Conservation (phyloP, 257 asterid species). For the Striga asiatica region DNA sequence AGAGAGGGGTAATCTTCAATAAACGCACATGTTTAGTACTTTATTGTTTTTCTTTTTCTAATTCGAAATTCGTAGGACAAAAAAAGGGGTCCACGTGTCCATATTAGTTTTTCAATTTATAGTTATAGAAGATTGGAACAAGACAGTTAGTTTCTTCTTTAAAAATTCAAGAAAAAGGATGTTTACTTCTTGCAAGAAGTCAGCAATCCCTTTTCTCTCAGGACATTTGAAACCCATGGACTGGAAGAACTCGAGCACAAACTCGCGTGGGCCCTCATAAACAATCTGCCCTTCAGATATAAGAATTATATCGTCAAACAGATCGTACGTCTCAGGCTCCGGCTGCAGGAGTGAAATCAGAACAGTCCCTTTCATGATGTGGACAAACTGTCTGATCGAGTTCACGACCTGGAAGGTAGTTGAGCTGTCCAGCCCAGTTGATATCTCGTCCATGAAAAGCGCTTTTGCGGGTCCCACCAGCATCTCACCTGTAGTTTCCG, state of each 20-base stretch:
- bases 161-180: no score
- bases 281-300: constrained; percentile 32
- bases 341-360: constrained; percentile 48
- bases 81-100: no score
- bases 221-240: constrained; percentile 49
- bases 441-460: constrained; percentile 54
- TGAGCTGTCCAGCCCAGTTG: constrained; percentile 48
- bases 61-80: no score
- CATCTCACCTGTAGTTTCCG: constrained; percentile 32
- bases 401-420: constrained; percentile 42
- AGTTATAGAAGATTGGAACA: no score
- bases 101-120: no score
- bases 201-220: constrained; percentile 50
- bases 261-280: constrained; percentile 40
- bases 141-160: no score
- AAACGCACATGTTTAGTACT: not conserved
- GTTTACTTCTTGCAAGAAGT: constrained; percentile 52
- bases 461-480: constrained; percentile 45
- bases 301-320: constrained; percentile 41
- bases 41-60: not conserved
- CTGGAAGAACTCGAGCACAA: constrained; percentile 34
- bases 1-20: no score
- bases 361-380: constrained; percentile 35
- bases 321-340: constrained; percentile 37
- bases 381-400: constrained; percentile 32